Conservation (phyloP, 2,329 filamentous ascomycete genomes). For the Tolypocladium cylindrosporum region DNA sequence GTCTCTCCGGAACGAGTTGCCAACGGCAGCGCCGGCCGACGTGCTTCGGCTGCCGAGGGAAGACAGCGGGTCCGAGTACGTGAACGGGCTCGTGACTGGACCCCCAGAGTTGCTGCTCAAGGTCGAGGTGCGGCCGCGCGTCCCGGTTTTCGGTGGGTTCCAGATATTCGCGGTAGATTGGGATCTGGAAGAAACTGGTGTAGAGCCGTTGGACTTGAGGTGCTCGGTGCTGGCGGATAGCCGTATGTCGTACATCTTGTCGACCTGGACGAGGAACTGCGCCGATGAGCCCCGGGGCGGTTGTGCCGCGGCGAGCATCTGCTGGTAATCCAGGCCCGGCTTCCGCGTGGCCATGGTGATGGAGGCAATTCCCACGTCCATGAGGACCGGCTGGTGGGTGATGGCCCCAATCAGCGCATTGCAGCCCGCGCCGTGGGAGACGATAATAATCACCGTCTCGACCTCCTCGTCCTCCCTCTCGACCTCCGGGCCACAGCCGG, state of each 20-base stretch:
- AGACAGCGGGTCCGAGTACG: slow-evolving; percentile 31
- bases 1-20: slow-evolving; percentile 17
- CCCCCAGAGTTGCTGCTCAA: slow-evolving; percentile 9
- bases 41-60: slow-evolving; percentile 30
- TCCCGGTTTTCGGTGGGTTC: slow-evolving; percentile 10
- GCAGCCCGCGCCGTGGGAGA: slow-evolving; percentile 92
- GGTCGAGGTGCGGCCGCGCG: slow-evolving; percentile 26
- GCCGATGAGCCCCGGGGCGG: slow-evolving; percentile 10
- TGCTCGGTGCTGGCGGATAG: slow-evolving; percentile 69
- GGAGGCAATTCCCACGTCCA: slow-evolving; percentile 84
- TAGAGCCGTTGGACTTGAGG: slow-evolving; percentile 37
- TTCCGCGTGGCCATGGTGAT: slow-evolving; percentile 77
- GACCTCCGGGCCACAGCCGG: slow-evolving; percentile 18
- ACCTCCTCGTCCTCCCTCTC: slow-evolving; percentile 47
- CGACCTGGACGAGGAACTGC: slow-evolving; percentile 31
- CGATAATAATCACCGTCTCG: slow-evolving; percentile 73
- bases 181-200: slow-evolving; percentile 22
- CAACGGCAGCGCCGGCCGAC: slow-evolving; percentile 30
- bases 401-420: slow-evolving; percentile 91
- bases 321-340: slow-evolving; percentile 27
- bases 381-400: slow-evolving; percentile 80
- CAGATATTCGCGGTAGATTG: slow-evolving; percentile 21
- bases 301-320: slow-evolving; percentile 18
- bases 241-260: slow-evolving; percentile 62
- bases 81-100: slow-evolving; percentile 22